Evolutionary conservation across 495 filamentous ascomycete genomes (phyloP).

Genomic region (Trichoderma virens): DNA sequence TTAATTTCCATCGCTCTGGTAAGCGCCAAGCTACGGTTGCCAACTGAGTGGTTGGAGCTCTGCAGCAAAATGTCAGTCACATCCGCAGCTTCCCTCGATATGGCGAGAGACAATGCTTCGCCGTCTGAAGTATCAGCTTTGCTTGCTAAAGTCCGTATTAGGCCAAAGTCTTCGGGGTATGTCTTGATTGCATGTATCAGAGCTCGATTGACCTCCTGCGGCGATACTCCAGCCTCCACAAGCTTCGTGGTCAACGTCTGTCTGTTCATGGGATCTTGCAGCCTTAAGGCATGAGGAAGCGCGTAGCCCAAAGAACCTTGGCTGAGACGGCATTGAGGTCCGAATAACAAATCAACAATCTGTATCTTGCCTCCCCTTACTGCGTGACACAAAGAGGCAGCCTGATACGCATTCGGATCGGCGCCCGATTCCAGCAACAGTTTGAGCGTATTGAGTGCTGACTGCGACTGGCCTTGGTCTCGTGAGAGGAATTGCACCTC

Average conservation of each 20-base stretch:
- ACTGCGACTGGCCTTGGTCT: constrained; percentile 17
- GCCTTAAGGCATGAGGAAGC: constrained; percentile 36
- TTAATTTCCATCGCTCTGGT: constrained; percentile 23
- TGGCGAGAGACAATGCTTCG: constrained; percentile 29
- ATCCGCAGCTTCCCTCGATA: constrained; percentile 28
- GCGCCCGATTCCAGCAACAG: constrained; percentile 36
- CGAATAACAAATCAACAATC: constrained; percentile 31
- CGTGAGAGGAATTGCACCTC: constrained; percentile 33
- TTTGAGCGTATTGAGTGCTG: constrained; percentile 26
- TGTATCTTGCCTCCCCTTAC: constrained; percentile 30
- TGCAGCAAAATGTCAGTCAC: constrained; percentile 30
- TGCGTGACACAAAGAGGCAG: constrained; percentile 31
- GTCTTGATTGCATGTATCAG: constrained; percentile 33
- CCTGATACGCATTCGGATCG: constrained; percentile 35
- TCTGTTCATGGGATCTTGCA: constrained; percentile 34
- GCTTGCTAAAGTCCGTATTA: constrained; percentile 30
- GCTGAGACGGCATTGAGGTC: constrained; percentile 21
- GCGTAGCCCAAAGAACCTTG: constrained; percentile 26
- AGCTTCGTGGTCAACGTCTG: constrained; percentile 34
- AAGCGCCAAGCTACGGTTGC: constrained; percentile 27
- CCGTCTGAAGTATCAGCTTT: constrained; percentile 34
- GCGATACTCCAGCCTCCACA: constrained; percentile 31
- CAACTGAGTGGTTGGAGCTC: constrained; percentile 16
- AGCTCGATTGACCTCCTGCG: constrained; percentile 33
- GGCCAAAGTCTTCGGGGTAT: constrained; percentile 30